A percentile compares a stretch with the other conserved stretches of the same genome.
Conservation (phyloP, 495 filamentous ascomycete genomes). For the Lentithecium fluviatile region DNA sequence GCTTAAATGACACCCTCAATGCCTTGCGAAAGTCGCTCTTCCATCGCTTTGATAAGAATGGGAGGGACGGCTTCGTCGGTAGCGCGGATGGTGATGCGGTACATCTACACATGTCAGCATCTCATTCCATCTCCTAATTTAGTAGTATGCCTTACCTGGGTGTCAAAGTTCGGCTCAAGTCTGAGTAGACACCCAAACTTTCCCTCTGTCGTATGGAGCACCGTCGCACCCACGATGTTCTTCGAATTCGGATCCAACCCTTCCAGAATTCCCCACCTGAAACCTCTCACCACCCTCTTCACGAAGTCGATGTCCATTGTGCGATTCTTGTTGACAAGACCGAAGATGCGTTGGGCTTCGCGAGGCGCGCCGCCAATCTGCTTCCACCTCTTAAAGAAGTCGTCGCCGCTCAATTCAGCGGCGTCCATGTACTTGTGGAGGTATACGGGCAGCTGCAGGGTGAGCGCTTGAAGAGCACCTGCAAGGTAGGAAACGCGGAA, state of each 20-base stretch:
- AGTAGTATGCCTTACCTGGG: slow-evolving; percentile 60
- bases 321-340: slow-evolving; percentile 52
- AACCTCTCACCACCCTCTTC: slow-evolving; percentile 67
- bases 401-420: slow-evolving; percentile 75
- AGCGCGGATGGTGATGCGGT: slow-evolving; percentile 88
- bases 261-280: slow-evolving; percentile 82
- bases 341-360: slow-evolving; percentile 85
- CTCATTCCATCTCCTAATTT: background rate
- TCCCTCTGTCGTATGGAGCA: slow-evolving; percentile 75
- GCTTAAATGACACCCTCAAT: slow-evolving; percentile 24
- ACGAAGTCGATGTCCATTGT: slow-evolving; percentile 58
- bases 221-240: slow-evolving; percentile 92
- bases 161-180: slow-evolving; percentile 90
- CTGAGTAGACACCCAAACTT: slow-evolving; percentile 94
- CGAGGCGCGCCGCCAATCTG: slow-evolving; percentile 89
- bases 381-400: slow-evolving; percentile 99
- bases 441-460: slow-evolving; percentile 82
- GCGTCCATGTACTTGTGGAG: slow-evolving; percentile 96
- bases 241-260: slow-evolving; percentile 84
- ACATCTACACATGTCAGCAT: slow-evolving; percentile 67
- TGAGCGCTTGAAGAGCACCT: slow-evolving; percentile 88
- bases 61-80: slow-evolving; percentile 87
- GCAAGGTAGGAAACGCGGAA: slow-evolving; percentile 93
- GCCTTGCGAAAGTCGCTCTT: slow-evolving; percentile 69
- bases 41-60: slow-evolving; percentile 78